Conservation (phyloP, 1,284 basidiomycete genomes). For the Moniliella sp. region DNA sequence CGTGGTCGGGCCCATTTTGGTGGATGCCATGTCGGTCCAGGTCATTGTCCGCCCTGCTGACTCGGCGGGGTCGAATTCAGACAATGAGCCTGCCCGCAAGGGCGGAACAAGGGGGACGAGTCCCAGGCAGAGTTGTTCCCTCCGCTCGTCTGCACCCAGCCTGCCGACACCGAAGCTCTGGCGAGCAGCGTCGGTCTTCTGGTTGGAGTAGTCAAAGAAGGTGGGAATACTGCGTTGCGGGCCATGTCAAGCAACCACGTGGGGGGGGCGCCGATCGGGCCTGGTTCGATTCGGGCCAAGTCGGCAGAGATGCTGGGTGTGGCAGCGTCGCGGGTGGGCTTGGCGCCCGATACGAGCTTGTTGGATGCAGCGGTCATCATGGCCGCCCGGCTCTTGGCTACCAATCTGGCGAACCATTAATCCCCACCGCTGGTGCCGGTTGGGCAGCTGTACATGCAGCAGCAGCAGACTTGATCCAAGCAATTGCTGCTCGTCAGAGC, state of each 20-base stretch:
- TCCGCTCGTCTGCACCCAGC: slow-evolving; percentile 47
- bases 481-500: slow-evolving; percentile 54
- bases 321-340: not conserved
- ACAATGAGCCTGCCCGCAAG: not conserved
- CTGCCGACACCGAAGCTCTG: slow-evolving; percentile 55
- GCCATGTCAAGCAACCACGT: too few relatives aligned
- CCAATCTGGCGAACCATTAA: slow-evolving; percentile 41
- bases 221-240: too few relatives aligned
- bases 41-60: not conserved
- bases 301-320: not conserved
- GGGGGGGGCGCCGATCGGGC: too few relatives aligned
- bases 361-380: too few relatives aligned
- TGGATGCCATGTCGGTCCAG: slow-evolving; percentile 8
- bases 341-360: too few relatives aligned
- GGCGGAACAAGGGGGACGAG: not conserved
- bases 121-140: slow-evolving; percentile 38
- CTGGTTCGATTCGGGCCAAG: too few relatives aligned
- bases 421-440: slow-evolving; percentile 49
- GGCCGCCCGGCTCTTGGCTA: not conserved
- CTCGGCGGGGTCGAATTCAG: not conserved
- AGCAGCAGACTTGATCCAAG: slow-evolving; percentile 59
- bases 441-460: slow-evolving; percentile 46
- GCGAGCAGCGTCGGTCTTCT: slow-evolving; percentile 51
- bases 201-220: slow-evolving; percentile 51
- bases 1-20: slow-evolving; percentile 12